These are phyloP conservation scores for Coemansia sp. DNA, from an alignment of 192 early-diverging fungal genomes.

Conservation along the genomic window DNA sequence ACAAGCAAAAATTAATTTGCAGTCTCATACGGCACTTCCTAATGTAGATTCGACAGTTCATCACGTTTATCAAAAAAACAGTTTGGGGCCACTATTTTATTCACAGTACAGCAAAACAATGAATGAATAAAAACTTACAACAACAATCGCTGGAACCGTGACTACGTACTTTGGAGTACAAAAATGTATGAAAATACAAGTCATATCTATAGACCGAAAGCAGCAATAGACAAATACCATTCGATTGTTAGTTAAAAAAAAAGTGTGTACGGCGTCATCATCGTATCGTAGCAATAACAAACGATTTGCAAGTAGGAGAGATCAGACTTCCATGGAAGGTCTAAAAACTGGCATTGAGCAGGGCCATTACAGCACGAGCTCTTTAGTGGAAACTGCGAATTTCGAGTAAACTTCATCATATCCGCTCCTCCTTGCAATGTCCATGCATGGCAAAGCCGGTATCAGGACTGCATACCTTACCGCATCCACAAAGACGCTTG, in stretches of 20 bases:
- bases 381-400: conserved; percentile 60
- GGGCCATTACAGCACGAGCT: conserved; percentile 10
- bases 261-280: neutral
- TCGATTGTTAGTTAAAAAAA: conserved; percentile 4
- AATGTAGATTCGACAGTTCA: conserved; percentile 10
- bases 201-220: neutral
- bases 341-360: conserved; percentile 40
- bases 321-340: conserved; percentile 60
- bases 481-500: neutral
- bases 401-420: conserved; percentile 34
- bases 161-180: neutral
- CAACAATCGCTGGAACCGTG: neutral
- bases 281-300: neutral
- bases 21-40: conserved; percentile 26
- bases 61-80: conserved; percentile 11
- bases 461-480: neutral
- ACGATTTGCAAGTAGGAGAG: neutral
- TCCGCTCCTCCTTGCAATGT: neutral
- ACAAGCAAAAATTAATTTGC: conserved; percentile 10
- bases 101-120: conserved; percentile 6
- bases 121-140: neutral
- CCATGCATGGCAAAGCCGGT: neutral
- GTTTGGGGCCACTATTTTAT: neutral
- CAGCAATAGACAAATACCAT: neutral
- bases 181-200: neutral